These are phyloP conservation scores for Suillus cothurnatus DNA, from an alignment of 768 basidiomycete genomes.

Conservation along the genomic window DNA sequence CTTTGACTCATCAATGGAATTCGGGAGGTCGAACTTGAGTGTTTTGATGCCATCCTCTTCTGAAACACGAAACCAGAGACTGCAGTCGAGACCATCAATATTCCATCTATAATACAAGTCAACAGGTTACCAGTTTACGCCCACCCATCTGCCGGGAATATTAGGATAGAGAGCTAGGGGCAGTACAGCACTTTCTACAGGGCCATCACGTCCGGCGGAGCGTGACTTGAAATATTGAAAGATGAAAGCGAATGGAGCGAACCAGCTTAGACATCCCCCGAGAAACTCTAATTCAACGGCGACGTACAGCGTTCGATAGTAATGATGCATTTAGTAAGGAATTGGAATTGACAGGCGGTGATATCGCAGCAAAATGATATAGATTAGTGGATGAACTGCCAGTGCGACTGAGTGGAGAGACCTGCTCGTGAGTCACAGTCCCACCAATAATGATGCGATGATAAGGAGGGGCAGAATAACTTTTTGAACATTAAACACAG, in stretches of 20 bases:
- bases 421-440: background rate
- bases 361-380: background rate
- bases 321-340: background rate
- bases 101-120: background rate
- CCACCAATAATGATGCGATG: background rate
- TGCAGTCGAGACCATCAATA: background rate
- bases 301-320: background rate
- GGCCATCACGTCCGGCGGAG: background rate
- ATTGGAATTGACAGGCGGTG: background rate
- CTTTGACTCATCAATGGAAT: background rate
- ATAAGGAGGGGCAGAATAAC: background rate
- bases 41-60: background rate
- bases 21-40: background rate
- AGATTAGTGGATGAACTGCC: background rate
- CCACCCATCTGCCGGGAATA: too few relatives aligned
- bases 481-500: background rate
- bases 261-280: background rate
- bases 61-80: background rate
- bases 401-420: background rate
- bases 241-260: background rate
- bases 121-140: background rate
- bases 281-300: background rate
- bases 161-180: background rate
- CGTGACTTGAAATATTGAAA: too few relatives aligned
- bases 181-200: background rate